Conservation (phyloP, 352 stramenopile species). For the Globisporangium okanoganense region DNA sequence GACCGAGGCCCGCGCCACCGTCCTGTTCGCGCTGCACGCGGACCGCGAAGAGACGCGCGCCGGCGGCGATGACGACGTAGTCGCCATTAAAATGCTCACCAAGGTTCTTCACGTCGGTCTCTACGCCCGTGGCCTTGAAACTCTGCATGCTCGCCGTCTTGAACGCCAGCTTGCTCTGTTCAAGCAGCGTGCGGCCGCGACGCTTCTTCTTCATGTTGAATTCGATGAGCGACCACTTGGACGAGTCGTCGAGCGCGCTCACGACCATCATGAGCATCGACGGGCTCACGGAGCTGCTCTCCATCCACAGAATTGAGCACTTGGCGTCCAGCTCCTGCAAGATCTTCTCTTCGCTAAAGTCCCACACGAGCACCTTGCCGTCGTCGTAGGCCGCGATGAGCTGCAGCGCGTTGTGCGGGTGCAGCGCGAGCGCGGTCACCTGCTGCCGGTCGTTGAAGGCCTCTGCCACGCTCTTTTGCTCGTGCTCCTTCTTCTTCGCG, state of each 20-base stretch:
- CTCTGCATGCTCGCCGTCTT: conserved; percentile 50
- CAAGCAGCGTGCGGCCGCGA: conserved; percentile 36
- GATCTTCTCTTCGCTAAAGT: conserved; percentile 71
- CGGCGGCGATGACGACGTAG: conserved; percentile 46
- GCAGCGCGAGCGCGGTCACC: conserved; percentile 51
- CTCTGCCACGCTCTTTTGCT: conserved; percentile 2
- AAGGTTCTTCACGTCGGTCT: neutral
- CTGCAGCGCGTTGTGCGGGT: conserved; percentile 70
- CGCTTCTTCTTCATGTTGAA: conserved; percentile 76
- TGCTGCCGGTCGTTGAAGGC: conserved; percentile 20
- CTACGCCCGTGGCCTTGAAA: conserved; percentile 22
- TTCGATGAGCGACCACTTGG: conserved; percentile 54
- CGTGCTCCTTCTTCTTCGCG: conserved; percentile 7
- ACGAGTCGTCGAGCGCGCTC: conserved; percentile 8
- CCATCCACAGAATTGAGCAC: conserved; percentile 66
- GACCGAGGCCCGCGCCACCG: conserved; percentile 22
- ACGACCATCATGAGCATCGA: conserved; percentile 61
- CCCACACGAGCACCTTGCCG: conserved; percentile 63
- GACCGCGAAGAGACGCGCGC: conserved; percentile 33
- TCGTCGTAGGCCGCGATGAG: conserved; percentile 67
- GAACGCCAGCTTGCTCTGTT: conserved; percentile 47
- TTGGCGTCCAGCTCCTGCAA: conserved; percentile 49
- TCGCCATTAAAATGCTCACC: conserved; percentile 28
- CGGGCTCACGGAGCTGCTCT: conserved; percentile 41
- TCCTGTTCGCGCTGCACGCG: conserved; percentile 33